Evolutionary conservation across 192 early-diverging fungal genomes (phyloP).

Genomic region (Dispira parvispora): DNA sequence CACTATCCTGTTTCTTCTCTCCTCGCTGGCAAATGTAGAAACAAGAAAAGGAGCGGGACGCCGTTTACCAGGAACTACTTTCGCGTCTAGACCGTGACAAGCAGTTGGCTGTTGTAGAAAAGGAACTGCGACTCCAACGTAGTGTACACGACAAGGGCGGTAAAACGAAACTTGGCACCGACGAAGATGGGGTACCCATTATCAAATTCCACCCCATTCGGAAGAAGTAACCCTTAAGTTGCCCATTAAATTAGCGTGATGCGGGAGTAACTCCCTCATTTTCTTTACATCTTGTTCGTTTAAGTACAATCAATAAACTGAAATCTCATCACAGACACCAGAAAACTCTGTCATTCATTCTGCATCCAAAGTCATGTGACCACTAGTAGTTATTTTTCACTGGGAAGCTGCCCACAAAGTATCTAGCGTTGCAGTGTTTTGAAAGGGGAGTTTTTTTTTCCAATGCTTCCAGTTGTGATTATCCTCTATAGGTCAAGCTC

Average conservation of each 20-base stretch:
- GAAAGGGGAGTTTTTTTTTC: neutral
- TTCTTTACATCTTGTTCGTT: neutral
- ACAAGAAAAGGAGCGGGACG: conserved; percentile 57
- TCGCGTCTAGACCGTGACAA: conserved; percentile 53
- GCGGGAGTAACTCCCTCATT: neutral
- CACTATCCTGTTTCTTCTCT: conserved; percentile 51
- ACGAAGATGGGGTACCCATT: conserved; percentile 58
- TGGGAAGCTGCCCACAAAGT: neutral
- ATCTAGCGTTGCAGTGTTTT: too few relatives aligned
- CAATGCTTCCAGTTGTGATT: neutral
- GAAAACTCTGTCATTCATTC: neutral
- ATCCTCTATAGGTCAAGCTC: neutral
- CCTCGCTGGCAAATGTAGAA: conserved; percentile 48
- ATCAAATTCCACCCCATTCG: conserved; percentile 46
- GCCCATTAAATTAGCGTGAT: too few relatives aligned
- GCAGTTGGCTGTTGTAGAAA: conserved; percentile 5
- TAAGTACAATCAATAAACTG: neutral
- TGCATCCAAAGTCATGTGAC: neutral
- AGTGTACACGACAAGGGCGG: conserved; percentile 48
- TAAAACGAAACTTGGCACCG: conserved; percentile 63
- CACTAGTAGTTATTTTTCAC: neutral
- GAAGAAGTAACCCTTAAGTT: neutral
- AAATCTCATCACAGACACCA: neutral
- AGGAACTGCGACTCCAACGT: conserved; percentile 3
- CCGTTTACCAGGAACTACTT: conserved; percentile 56